Conservation (phyloP, 257 asterid genomes). For the Solanum peruvianum region DNA sequence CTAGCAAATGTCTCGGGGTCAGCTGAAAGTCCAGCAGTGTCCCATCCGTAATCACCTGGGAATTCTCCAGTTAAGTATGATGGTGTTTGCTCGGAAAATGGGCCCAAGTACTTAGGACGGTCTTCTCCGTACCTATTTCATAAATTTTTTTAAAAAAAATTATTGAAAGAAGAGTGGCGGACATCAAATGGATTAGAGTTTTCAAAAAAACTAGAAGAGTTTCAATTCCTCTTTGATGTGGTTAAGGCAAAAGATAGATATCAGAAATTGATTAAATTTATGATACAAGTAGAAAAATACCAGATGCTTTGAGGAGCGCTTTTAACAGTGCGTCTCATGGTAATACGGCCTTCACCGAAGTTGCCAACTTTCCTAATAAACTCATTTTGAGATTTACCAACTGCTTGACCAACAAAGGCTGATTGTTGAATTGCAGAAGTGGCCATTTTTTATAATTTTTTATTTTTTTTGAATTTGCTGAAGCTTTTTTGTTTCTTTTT, state of each 20-base stretch:
- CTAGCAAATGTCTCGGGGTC: slow-evolving; percentile 86
- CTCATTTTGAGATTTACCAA: slow-evolving; percentile 57
- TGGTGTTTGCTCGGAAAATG: slow-evolving; percentile 89
- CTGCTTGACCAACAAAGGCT: slow-evolving; percentile 61
- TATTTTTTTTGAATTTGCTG: background rate
- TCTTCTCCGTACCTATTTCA: slow-evolving; percentile 70
- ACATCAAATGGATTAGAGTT: no score
- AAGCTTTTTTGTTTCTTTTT: background rate
- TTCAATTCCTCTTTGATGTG: no score
- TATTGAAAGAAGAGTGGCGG: no score
- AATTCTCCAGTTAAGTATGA: slow-evolving; percentile 85
- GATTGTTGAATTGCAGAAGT: slow-evolving; percentile 63
- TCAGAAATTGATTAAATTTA: background rate
- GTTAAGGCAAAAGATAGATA: no score
- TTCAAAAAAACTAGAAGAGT: no score
- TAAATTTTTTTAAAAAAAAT: no score
- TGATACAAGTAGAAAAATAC: slow-evolving; percentile 10
- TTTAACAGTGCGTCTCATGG: slow-evolving; percentile 90
- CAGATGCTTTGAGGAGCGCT: slow-evolving; percentile 82
- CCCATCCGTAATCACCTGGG: slow-evolving; percentile 97
- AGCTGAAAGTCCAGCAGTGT: slow-evolving; percentile 91
- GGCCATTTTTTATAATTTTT: slow-evolving; percentile 29
- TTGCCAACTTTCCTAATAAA: slow-evolving; percentile 47
- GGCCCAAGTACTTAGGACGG: slow-evolving; percentile 90
- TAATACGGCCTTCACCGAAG: slow-evolving; percentile 47